Percentiles rank a stretch among this genome's conserved stretches.
Evolutionary conservation across 805 yeast genomes (phyloP).

Genomic region (Candida maesae): DNA sequence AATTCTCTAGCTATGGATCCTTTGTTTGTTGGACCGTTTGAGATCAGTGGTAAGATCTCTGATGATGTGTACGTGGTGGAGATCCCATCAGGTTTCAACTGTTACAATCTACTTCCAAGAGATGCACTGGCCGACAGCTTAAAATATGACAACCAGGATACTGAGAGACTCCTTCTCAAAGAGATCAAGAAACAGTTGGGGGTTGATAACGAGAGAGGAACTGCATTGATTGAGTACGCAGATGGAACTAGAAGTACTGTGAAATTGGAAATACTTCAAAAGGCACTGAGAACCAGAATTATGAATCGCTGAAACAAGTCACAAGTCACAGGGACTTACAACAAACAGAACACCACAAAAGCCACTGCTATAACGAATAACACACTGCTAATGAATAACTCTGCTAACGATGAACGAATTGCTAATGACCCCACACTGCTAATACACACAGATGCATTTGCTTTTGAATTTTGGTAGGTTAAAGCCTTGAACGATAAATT

Average conservation of each 20-base stretch:
- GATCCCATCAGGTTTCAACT: constrained; percentile 10
- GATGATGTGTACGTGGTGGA: constrained; percentile 4
- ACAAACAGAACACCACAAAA: too few relatives aligned
- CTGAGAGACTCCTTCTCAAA: constrained; percentile 3
- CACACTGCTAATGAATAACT: background rate
- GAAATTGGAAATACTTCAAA: constrained; percentile 4
- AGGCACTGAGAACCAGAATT: background rate
- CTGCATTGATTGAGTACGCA: constrained; percentile 6
- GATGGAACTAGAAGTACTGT: constrained; percentile 7
- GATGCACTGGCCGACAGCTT: constrained; percentile 4
- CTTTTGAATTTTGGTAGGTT: too few relatives aligned
- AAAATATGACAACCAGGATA: background rate
- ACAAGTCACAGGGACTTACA: too few relatives aligned
- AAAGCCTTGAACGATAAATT: too few relatives aligned
- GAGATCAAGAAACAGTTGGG: constrained; percentile 3
- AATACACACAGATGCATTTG: background rate
- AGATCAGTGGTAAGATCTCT: constrained; percentile 3
- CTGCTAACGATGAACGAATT: background rate
- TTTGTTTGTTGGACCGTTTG: constrained; percentile 5
- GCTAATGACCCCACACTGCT: background rate
- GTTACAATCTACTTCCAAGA: background rate
- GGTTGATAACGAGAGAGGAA: background rate
- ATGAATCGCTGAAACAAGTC: too few relatives aligned
- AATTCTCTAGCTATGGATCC: background rate
- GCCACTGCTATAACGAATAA: too few relatives aligned